Conservation (phyloP, 1,284 basidiomycete species). For the Flammula alnicola region DNA sequence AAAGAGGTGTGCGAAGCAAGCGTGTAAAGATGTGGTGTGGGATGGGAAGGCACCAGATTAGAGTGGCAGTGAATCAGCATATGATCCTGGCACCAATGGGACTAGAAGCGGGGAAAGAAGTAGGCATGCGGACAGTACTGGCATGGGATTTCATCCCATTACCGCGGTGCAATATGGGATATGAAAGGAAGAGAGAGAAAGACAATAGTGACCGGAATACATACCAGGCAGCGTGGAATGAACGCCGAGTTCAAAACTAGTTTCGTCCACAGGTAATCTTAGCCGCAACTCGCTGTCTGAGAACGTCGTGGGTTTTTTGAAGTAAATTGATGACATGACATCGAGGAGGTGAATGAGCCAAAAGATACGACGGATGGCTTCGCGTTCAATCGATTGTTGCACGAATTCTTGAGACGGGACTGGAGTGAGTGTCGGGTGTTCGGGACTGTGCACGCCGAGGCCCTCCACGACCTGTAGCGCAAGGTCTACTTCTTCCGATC, state of each 20-base stretch:
- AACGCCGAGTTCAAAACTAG: conserved; percentile 72
- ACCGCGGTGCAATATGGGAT: conserved; percentile 14
- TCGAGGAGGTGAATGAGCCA: conserved; percentile 73
- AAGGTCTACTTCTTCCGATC: conserved; percentile 49
- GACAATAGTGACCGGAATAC: conserved; percentile 21
- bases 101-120: conserved; percentile 22
- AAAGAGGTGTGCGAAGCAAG: conserved; percentile 19
- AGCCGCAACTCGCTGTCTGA: conserved; percentile 61
- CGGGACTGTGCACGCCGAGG: conserved; percentile 63
- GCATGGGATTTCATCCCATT: conserved; percentile 21
- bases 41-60: conserved; percentile 23
- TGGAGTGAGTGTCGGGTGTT: conserved; percentile 56
- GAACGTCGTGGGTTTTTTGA: conserved; percentile 51
- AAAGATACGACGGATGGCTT: conserved; percentile 75
- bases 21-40: conserved; percentile 23
- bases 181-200: conserved; percentile 9
- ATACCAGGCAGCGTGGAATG: conserved; percentile 66
- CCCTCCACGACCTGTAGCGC: conserved; percentile 68
- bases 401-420: conserved; percentile 59
- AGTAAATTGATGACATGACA: conserved; percentile 52
- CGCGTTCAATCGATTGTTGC: conserved; percentile 65
- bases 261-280: conserved; percentile 75
- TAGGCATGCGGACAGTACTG: conserved; percentile 19
- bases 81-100: conserved; percentile 22
- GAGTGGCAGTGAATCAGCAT: conserved; percentile 24